A percentile compares a stretch with the other conserved stretches of the same genome.
phyloP scores from a whole-genome alignment of 2,329 filamentous ascomycete species.

The Trichoderma hamatum region DNA sequence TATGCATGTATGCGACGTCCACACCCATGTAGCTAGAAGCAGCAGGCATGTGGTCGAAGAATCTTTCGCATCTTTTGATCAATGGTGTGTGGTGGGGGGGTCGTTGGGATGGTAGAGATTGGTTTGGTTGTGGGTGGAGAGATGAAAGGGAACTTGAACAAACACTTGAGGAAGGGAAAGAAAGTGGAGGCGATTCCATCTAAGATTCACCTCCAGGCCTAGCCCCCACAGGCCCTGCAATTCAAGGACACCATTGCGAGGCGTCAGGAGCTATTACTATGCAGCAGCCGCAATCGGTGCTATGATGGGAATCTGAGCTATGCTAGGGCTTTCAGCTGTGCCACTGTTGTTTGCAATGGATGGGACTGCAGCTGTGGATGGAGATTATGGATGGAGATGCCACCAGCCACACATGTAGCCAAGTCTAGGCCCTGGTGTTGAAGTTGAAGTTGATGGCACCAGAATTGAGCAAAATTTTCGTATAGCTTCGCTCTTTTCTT shows the following conservation, averaged over 20 bases:
- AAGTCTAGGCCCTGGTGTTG: conserved; percentile 5
- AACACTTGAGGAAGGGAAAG: conserved; percentile 10
- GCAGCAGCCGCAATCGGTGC: conserved; percentile 22
- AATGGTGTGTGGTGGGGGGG: conserved; percentile 6
- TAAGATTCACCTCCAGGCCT: conserved; percentile 23
- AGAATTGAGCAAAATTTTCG: conserved; percentile 3
- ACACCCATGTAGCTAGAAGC: conserved; percentile 28
- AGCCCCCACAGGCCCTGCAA: conserved; percentile 18
- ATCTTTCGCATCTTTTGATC: conserved; percentile 24
- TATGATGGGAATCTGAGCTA: neutral
- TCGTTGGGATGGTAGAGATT: conserved; percentile 12
- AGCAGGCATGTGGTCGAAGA: conserved; percentile 20
- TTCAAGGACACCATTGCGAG: conserved; percentile 22
- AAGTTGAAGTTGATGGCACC: neutral
- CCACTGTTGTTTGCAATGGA: neutral
- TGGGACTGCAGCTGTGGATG: neutral
- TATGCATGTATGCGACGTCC: conserved; percentile 11
- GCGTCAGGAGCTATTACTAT: conserved; percentile 12
- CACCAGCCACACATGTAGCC: neutral
- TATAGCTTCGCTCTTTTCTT: neutral
- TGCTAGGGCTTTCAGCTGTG: neutral
- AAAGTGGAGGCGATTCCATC: conserved; percentile 27
- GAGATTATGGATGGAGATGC: neutral
- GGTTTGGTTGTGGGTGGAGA: conserved; percentile 14
- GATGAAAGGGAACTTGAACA: neutral